Base-by-base conservation (phyloP, 1,139 yeast genomes). In the Debaryomyces udenii region DNA sequence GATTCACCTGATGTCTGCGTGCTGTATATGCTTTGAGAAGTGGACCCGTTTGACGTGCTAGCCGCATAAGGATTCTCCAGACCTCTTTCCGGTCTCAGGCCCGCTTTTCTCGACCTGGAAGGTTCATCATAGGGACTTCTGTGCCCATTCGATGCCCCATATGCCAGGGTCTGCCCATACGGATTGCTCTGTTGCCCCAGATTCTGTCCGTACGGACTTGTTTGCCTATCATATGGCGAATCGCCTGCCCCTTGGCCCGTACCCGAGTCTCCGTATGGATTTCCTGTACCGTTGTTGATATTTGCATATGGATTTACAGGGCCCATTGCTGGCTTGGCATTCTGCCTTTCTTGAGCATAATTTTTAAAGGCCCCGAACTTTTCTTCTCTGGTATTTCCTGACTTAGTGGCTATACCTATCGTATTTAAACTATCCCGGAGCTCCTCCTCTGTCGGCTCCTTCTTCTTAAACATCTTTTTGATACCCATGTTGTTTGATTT, bases 351-450 rank as follows among this genome's bases (percentile, higher is more conserved):
- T 48, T 74, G 76, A 10, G 88, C 86, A 61, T 76, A 81, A 42
- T 71, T 70, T 33, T 74, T 74, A 56, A 83, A 85, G 3, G 89
- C 90, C 7, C 83, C 79, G 58, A 85, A 85, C 52, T 80, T 80
- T 51, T 74, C 80, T 49, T 69, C 73, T 50, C 76, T 70, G 37
- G 55, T 62, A 6, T 51, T 53, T 16, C 44, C 42, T 6, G 62
- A 55, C 53, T 65, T 80, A 36, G 81, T 76, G 9, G 78, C 53
- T 31, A 83, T 71, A 3, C 89, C 89, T 24, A 74, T 61, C 27
- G 68, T 69, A 49, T 70, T 68, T 56, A 84, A 64, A 32, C 71
- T 69, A 16, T 78, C 78, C 36, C 76, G 65, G 44, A 81, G 68
- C 51, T 76, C 78, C 24, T 74, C 75, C 44, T 79, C 81, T n/a